Conservation (phyloP, 1,139 yeast genomes). For the Dujonia santamariae region DNA sequence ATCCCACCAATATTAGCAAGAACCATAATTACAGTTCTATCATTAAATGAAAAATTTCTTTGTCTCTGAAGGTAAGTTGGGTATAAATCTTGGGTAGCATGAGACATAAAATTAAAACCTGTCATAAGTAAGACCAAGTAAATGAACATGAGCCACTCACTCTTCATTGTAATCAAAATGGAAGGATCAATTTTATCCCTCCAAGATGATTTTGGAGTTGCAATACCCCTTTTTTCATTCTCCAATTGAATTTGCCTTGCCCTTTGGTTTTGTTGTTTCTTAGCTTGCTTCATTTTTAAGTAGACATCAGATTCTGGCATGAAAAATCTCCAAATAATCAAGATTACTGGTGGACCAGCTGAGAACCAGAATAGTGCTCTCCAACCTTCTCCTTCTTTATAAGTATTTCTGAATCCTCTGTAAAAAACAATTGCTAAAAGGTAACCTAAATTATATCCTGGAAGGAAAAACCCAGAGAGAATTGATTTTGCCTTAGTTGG, state of each 20-base stretch:
- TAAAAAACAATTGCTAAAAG: slow-evolving; percentile 60
- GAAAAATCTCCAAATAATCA: slow-evolving; percentile 50
- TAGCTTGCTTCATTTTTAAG: slow-evolving; percentile 16
- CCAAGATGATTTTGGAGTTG: slow-evolving; percentile 5
- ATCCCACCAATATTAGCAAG: slow-evolving; percentile 52
- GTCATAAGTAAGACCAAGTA: slow-evolving; percentile 47
- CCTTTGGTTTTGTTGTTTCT: slow-evolving; percentile 11
- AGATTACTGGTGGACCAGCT: slow-evolving; percentile 62
- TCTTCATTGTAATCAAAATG: slow-evolving; percentile 21
- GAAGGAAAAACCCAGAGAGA: slow-evolving; percentile 64
- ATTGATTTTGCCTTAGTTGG: slow-evolving; percentile 60
- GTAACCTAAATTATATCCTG: slow-evolving; percentile 72
- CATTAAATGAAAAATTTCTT: slow-evolving; percentile 28
- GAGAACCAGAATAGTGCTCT: slow-evolving; percentile 79
- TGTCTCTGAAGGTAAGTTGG: slow-evolving; percentile 47
- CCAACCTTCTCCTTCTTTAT: slow-evolving; percentile 56
- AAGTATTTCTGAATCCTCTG: slow-evolving; percentile 54
- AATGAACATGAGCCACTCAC: slow-evolving; percentile 35
- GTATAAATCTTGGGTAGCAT: slow-evolving; percentile 54
- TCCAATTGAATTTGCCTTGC: slow-evolving; percentile 16
- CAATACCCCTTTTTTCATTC: slow-evolving; percentile 15
- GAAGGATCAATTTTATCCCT: slow-evolving; percentile 12
- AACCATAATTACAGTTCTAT: slow-evolving; percentile 42
- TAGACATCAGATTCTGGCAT: slow-evolving; percentile 65
- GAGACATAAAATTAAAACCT: slow-evolving; percentile 51